Percentiles rank a stretch among this genome's conserved stretches.
These are phyloP conservation scores for Mortierella sp. DNA, from an alignment of 371 early-diverging fungal species.

Conservation along the genomic window DNA sequence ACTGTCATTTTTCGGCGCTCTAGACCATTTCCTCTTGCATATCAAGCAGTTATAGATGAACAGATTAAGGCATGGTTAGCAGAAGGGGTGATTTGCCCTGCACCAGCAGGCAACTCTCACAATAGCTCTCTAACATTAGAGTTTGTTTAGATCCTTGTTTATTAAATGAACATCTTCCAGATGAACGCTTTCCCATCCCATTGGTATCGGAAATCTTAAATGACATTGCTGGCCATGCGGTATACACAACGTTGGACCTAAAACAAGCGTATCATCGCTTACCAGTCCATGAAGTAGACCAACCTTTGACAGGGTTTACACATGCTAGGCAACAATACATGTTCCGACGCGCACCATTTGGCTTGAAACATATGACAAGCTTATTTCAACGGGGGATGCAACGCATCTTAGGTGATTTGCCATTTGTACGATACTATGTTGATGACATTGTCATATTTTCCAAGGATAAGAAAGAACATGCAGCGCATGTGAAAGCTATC, in stretches of 20 bases:
- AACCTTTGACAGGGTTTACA: conserved; percentile 33
- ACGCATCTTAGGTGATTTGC: not conserved
- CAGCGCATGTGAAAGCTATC: not conserved
- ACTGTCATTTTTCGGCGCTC: no score
- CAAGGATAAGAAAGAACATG: not conserved
- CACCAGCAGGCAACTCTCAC: no score
- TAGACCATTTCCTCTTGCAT: no score
- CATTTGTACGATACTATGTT: not conserved
- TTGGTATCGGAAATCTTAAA: conserved; percentile 40
- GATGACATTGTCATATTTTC: conserved; percentile 13
- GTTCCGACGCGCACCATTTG: conserved; percentile 50
- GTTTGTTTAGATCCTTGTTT: conserved; percentile 42
- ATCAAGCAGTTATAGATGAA: no score
- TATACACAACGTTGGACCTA: conserved; percentile 46
- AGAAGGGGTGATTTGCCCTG: no score
- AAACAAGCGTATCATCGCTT: conserved; percentile 51
- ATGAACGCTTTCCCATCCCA: conserved; percentile 46
- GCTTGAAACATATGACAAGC: conserved; percentile 35
- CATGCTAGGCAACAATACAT: conserved; percentile 39
- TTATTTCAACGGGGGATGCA: not conserved
- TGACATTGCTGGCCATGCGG: conserved; percentile 12
- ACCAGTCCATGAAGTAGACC: conserved; percentile 36
- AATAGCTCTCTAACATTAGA: no score
- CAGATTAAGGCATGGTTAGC: no score
- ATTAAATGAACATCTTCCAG: conserved; percentile 26